Evolutionary conservation across 768 basidiomycete species (phyloP).

Genomic region (Clitopilus hobsonii): DNA sequence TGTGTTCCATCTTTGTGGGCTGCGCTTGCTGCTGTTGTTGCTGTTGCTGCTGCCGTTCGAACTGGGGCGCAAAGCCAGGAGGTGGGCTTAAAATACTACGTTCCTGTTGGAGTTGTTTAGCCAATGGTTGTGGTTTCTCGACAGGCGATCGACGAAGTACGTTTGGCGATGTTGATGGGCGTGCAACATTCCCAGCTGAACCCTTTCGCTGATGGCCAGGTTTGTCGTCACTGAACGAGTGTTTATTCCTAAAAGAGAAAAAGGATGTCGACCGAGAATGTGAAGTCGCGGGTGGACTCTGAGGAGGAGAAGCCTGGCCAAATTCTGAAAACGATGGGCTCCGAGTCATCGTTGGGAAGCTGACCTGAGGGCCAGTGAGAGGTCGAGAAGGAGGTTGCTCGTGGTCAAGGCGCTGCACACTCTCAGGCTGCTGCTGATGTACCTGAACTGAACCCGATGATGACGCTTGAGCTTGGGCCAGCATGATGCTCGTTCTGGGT

Average conservation of each 20-base stretch:
- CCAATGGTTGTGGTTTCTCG: background rate
- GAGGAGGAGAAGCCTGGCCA: slow-evolving; percentile 12
- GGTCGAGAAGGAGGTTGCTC: slow-evolving; percentile 6
- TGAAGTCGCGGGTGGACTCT: slow-evolving; percentile 14
- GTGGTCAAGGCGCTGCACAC: slow-evolving; percentile 11
- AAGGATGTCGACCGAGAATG: slow-evolving; percentile 61
- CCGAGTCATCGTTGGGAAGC: slow-evolving; percentile 15
- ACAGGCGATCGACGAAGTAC: background rate
- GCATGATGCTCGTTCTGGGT: background rate
- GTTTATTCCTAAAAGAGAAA: slow-evolving; percentile 54
- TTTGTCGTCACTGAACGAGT: slow-evolving; percentile 18
- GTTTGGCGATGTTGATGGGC: slow-evolving; percentile 3
- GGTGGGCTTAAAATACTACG: background rate
- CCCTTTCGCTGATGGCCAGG: slow-evolving; percentile 15
- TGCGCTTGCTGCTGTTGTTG: slow-evolving; percentile 7
- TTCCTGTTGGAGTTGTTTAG: background rate
- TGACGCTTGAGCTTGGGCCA: background rate
- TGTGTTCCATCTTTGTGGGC: slow-evolving; percentile 2
- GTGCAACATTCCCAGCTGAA: slow-evolving; percentile 7
- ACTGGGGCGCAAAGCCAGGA: background rate
- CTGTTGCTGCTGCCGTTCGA: slow-evolving; percentile 6
- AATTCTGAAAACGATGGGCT: slow-evolving; percentile 7
- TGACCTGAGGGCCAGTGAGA: slow-evolving; percentile 11
- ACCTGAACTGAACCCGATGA: slow-evolving; percentile 1
- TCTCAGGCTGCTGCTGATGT: slow-evolving; percentile 12